Evolutionary conservation across 164 flowering plant genomes (phyloP).

Genomic region (Protea cynaroides): DNA sequence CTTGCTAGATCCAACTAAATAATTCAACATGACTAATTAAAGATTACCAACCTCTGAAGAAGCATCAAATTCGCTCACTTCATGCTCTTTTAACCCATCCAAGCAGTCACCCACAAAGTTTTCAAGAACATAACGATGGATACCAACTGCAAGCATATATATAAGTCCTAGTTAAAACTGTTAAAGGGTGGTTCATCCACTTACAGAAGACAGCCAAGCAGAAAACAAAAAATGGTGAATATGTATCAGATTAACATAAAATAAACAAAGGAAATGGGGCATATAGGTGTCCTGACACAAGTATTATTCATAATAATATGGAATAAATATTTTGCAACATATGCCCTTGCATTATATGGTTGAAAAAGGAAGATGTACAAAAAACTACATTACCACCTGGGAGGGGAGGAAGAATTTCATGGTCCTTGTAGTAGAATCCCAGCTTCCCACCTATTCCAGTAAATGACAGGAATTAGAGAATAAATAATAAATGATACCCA

Average conservation of each 20-base stretch:
- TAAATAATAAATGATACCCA: background rate
- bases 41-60: constrained; percentile 72
- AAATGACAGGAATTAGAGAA: constrained; percentile 8
- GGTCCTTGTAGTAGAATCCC: constrained; percentile 95
- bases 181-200: background rate
- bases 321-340: too few relatives aligned
- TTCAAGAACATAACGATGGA: constrained; percentile 65
- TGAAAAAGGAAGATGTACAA: too few relatives aligned
- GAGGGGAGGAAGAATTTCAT: constrained; percentile 95
- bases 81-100: constrained; percentile 46
- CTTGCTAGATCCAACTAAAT: too few relatives aligned
- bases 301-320: too few relatives aligned
- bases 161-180: constrained; percentile 1
- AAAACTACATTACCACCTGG: constrained; percentile 43
- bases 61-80: constrained; percentile 77
- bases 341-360: too few relatives aligned
- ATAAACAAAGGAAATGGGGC: too few relatives aligned
- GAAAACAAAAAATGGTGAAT: background rate
- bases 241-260: too few relatives aligned
- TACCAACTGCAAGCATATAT: constrained; percentile 52
- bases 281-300: too few relatives aligned
- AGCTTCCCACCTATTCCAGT: constrained; percentile 67
- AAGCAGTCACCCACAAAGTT: constrained; percentile 37
- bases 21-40: background rate
- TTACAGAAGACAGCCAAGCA: background rate